phyloP scores from a whole-genome alignment of 305 asterid species.

The Plantago lanceolata region DNA sequence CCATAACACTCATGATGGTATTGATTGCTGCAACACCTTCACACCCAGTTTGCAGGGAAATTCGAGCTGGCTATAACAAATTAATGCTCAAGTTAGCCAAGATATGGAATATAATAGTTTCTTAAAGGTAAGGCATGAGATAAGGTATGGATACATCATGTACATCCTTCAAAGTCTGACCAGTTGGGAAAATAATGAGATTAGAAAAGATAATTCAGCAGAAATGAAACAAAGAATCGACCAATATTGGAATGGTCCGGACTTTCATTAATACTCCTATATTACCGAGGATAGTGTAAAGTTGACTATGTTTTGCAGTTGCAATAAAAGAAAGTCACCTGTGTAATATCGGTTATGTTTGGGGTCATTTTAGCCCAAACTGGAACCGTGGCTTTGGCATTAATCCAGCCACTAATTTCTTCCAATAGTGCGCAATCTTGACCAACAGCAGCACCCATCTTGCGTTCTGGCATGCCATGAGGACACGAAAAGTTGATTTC shows the following conservation, averaged over 20 bases:
- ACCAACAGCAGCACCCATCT: conserved; percentile 98
- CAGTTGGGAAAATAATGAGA: too few relatives aligned
- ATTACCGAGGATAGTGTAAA: neutral
- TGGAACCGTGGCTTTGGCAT: conserved; percentile 77
- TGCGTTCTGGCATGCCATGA: conserved; percentile 97
- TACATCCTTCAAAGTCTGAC: too few relatives aligned
- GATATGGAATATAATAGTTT: neutral
- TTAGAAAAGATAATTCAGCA: neutral
- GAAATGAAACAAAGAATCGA: neutral
- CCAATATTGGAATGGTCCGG: neutral
- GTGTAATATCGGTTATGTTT: conserved; percentile 80
- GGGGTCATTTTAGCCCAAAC: conserved; percentile 99
- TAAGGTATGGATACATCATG: too few relatives aligned
- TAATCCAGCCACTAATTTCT: conserved; percentile 89
- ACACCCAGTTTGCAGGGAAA: conserved; percentile 72
- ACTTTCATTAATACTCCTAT: neutral
- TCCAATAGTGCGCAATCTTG: conserved; percentile 86
- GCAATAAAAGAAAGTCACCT: conserved; percentile 37
- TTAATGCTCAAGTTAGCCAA: conserved; percentile 16
- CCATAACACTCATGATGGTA: conserved; percentile 98
- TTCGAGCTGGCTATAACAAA: conserved; percentile 69
- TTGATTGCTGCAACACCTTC: conserved; percentile 94
- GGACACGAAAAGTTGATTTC: conserved; percentile 94
- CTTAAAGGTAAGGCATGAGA: too few relatives aligned
- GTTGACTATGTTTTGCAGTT: neutral